These are phyloP conservation scores for Colletotrichum truncatum DNA, from an alignment of 2,329 filamentous ascomycete genomes.

Conservation along the genomic window DNA sequence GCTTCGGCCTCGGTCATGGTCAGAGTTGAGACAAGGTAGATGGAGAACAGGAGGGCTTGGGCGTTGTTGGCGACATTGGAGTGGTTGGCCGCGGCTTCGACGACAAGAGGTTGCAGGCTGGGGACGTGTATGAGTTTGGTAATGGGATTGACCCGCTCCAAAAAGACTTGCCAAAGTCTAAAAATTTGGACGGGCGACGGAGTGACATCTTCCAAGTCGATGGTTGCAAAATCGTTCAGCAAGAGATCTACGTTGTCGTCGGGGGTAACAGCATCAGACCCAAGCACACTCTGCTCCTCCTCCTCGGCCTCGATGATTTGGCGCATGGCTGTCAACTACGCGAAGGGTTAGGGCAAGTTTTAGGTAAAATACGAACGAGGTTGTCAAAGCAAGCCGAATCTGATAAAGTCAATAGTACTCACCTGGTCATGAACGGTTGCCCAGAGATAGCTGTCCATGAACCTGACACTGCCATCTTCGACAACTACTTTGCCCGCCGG, in stretches of 20 bases:
- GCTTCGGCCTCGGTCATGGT: constrained; percentile 58
- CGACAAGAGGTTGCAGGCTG: constrained; percentile 70
- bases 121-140: constrained; percentile 79
- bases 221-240: constrained; percentile 51
- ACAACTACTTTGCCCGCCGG: constrained; percentile 62
- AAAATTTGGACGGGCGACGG: constrained; percentile 74
- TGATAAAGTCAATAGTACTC: constrained; percentile 34
- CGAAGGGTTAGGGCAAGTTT: background rate
- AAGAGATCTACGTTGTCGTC: constrained; percentile 63
- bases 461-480: constrained; percentile 63
- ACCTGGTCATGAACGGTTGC: constrained; percentile 66
- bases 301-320: constrained; percentile 63
- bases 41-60: constrained; percentile 32
- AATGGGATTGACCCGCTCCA: constrained; percentile 79
- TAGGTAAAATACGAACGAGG: background rate
- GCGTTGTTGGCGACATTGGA: constrained; percentile 57
- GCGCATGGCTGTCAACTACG: constrained; percentile 65
- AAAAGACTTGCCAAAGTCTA: constrained; percentile 77
- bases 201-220: constrained; percentile 61
- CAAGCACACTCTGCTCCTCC: constrained; percentile 58
- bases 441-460: constrained; percentile 66
- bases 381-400: background rate
- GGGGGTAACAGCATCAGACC: constrained; percentile 59
- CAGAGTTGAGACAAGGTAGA: constrained; percentile 31
- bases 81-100: constrained; percentile 68